These are phyloP conservation scores for Arachnomyces sp. DNA, from an alignment of 2,329 filamentous ascomycete species.

Conservation along the genomic window DNA sequence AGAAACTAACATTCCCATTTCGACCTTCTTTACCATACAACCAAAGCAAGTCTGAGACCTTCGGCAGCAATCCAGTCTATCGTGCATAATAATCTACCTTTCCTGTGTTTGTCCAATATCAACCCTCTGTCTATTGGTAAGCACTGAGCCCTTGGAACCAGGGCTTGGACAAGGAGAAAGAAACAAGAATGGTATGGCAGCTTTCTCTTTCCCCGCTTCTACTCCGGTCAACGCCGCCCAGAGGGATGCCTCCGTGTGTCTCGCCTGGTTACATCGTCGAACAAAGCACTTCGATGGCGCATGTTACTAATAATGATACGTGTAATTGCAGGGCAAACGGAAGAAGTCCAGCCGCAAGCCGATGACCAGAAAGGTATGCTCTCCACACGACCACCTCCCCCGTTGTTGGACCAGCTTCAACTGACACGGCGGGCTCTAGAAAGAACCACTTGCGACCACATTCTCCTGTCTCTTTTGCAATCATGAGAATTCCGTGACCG, in stretches of 20 bases:
- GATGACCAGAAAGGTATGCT: conserved; percentile 67
- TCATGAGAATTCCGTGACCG: conserved; percentile 83
- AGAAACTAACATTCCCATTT: no score
- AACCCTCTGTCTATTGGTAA: no score
- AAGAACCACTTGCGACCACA: conserved; percentile 51
- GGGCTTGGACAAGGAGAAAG: conserved; percentile 1
- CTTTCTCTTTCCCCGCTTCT: no score
- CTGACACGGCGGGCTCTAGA: conserved; percentile 19
- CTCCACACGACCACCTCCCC: neutral
- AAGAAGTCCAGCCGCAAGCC: conserved; percentile 79
- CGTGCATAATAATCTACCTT: no score
- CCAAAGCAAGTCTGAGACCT: no score
- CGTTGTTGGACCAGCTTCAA: neutral
- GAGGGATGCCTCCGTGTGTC: neutral
- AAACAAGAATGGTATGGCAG: neutral
- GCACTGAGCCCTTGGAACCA: no score
- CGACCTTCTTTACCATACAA: no score
- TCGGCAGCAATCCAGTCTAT: no score
- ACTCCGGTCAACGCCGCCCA: neutral
- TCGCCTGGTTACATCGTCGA: neutral
- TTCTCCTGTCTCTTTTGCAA: conserved; percentile 99
- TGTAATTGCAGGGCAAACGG: conserved; percentile 65
- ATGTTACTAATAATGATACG: neutral
- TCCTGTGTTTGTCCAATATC: no score
- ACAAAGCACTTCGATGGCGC: neutral